Conservation (phyloP, 495 filamentous ascomycete species). For the Symbiotaphrina buchneri region DNA sequence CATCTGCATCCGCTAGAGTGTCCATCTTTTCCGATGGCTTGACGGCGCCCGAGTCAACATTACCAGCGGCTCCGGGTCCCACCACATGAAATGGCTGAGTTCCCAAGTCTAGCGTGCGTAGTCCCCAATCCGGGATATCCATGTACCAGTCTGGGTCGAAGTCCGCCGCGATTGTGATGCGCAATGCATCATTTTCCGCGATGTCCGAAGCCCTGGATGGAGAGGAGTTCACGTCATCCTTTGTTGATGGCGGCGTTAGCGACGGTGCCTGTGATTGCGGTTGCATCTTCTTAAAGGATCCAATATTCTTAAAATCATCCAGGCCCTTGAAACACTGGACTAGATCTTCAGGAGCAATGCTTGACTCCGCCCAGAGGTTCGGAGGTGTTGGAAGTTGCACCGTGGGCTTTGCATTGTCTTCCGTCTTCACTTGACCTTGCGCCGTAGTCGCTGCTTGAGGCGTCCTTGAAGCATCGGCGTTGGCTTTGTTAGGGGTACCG, state of each 20-base stretch:
- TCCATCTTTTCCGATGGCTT: too few relatives aligned
- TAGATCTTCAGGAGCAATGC: conserved; percentile 3
- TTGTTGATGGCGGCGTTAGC: conserved; percentile 3
- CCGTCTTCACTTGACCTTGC: conserved; percentile 18
- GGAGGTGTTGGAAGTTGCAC: conserved; percentile 11
- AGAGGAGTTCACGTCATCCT: conserved; percentile 2
- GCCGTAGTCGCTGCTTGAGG: conserved; percentile 12
- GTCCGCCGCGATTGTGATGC: conserved; percentile 1
- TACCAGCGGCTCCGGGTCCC: not conserved
- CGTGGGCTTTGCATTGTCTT: conserved; percentile 17
- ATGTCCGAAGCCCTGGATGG: conserved; percentile 3
- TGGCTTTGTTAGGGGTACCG: conserved; percentile 16
- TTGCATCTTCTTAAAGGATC: too few relatives aligned
- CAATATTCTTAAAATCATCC: conserved; percentile 2
- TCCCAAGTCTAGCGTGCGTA: too few relatives aligned
- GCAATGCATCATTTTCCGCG: conserved; percentile 3
- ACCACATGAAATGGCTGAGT: conserved; percentile 3
- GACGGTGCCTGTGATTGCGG: conserved; percentile 2
- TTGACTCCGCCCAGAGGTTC: conserved; percentile 1
- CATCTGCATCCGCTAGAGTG: too few relatives aligned
- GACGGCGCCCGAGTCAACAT: too few relatives aligned
- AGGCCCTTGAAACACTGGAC: conserved; percentile 4
- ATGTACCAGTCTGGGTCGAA: conserved; percentile 1
- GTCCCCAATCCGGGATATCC: too few relatives aligned
- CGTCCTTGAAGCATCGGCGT: too few relatives aligned